Percentiles rank a stretch among this genome's conserved stretches.
phyloP scores from a whole-genome alignment of 2,329 filamentous ascomycete genomes.

The Neurospora sp. region DNA sequence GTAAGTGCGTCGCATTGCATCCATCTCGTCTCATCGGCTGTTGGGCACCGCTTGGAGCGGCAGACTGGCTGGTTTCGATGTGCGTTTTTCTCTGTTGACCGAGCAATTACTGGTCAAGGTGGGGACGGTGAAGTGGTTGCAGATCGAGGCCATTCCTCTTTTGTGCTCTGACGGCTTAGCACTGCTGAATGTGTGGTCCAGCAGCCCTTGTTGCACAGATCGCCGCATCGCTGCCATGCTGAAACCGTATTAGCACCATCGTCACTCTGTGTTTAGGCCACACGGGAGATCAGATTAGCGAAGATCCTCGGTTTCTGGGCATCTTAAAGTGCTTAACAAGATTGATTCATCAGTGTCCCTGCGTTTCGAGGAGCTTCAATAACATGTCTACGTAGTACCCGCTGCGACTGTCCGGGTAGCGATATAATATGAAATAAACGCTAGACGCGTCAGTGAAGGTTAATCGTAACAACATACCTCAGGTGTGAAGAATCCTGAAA shows the following conservation, averaged over 20 bases:
- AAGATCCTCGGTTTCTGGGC: not conserved
- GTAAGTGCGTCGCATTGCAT: not conserved
- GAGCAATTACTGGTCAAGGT: not conserved
- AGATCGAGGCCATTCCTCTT: not conserved
- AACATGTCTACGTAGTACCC: not conserved
- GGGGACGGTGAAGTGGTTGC: not conserved
- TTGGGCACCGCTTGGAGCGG: not conserved
- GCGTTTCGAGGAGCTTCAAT: not conserved
- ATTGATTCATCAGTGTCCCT: not conserved
- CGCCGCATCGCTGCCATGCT: not conserved
- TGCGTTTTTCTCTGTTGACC: not conserved
- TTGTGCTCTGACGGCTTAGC: not conserved
- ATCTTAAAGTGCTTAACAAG: not conserved
- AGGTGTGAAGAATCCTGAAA: not conserved
- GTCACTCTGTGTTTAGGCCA: not conserved
- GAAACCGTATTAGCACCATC: not conserved
- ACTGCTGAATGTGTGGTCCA: not conserved
- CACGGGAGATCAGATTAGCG: not conserved
- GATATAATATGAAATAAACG: not conserved
- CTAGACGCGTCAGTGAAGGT: not conserved
- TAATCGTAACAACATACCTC: not conserved
- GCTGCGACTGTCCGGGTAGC: not conserved
- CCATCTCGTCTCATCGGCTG: not conserved
- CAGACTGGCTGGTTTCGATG: not conserved
- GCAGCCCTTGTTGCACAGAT: not conserved